Conservation (phyloP, 768 basidiomycete genomes). For the Termitomyces sp. region DNA sequence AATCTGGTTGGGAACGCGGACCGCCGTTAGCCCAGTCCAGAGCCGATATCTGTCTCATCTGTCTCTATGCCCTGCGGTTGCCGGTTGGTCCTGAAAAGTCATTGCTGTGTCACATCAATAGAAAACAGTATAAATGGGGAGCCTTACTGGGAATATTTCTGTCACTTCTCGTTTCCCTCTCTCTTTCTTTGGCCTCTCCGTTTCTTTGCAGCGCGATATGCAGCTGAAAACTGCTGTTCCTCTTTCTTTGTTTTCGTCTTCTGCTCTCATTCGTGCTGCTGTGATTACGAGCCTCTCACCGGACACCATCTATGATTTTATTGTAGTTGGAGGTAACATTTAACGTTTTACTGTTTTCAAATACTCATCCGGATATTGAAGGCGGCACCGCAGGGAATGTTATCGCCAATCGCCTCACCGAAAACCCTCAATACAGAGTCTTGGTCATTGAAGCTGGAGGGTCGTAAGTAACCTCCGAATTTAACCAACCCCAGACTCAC, state of each 20-base stretch:
- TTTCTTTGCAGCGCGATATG: not conserved
- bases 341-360: not conserved
- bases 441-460: slow-evolving; percentile 38
- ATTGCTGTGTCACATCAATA: too few relatives aligned
- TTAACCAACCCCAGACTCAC: not conserved
- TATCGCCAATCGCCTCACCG: slow-evolving; percentile 27
- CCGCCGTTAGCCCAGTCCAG: too few relatives aligned
- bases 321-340: slow-evolving; percentile 19
- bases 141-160: too few relatives aligned
- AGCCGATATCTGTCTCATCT: too few relatives aligned
- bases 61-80: too few relatives aligned
- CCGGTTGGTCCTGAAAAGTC: too few relatives aligned
- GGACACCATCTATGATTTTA: slow-evolving; percentile 17
- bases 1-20: too few relatives aligned
- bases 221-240: not conserved
- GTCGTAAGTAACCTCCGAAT: slow-evolving; percentile 7
- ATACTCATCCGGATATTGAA: not conserved
- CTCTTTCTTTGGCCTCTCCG: not conserved
- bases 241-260: not conserved
- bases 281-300: slow-evolving; percentile 2
- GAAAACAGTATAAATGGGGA: too few relatives aligned
- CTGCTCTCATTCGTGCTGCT: not conserved
- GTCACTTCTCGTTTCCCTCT: not conserved
- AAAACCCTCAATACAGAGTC: slow-evolving; percentile 33
- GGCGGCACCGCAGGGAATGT: slow-evolving; percentile 17